These are phyloP conservation scores for Gracilaria domingensis DNA, from an alignment of 23 red algal species.

Conservation along the genomic window DNA sequence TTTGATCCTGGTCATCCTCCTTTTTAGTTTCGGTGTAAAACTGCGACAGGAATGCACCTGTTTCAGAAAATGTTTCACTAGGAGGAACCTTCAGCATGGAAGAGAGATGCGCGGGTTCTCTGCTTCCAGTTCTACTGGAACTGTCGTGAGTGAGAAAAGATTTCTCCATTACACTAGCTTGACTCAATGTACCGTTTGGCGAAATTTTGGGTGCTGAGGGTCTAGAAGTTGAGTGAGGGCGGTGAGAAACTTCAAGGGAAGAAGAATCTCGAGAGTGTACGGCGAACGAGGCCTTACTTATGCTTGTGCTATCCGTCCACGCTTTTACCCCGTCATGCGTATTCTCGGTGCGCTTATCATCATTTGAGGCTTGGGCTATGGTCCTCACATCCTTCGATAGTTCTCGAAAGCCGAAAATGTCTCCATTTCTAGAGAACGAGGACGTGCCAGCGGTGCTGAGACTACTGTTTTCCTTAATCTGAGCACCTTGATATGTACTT, in stretches of 20 bases:
- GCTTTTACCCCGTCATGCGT: neutral
- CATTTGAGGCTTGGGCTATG: neutral
- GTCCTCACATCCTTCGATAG: slow-evolving; percentile 1
- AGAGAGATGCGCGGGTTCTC: neutral
- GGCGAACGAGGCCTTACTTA: neutral
- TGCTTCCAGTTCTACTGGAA: neutral
- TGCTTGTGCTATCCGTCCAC: neutral
- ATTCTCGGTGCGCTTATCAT: neutral
- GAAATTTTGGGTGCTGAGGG: neutral
- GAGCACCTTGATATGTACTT: neutral
- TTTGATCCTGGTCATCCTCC: neutral
- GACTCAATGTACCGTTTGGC: neutral
- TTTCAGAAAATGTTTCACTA: slow-evolving; percentile 9
- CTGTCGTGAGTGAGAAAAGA: neutral
- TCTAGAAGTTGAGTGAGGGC: neutral
- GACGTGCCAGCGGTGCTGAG: neutral
- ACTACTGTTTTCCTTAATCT: neutral
- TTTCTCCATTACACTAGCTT: neutral
- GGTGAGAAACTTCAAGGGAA: neutral
- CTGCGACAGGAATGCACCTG: slow-evolving; percentile 28
- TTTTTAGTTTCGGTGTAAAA: neutral
- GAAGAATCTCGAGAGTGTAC: neutral
- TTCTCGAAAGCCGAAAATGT: neutral
- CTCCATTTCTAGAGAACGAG: neutral
- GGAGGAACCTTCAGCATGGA: neutral